Conservation (phyloP, 2,329 filamentous ascomycete genomes). For the Lasiodiplodia theobromae region DNA sequence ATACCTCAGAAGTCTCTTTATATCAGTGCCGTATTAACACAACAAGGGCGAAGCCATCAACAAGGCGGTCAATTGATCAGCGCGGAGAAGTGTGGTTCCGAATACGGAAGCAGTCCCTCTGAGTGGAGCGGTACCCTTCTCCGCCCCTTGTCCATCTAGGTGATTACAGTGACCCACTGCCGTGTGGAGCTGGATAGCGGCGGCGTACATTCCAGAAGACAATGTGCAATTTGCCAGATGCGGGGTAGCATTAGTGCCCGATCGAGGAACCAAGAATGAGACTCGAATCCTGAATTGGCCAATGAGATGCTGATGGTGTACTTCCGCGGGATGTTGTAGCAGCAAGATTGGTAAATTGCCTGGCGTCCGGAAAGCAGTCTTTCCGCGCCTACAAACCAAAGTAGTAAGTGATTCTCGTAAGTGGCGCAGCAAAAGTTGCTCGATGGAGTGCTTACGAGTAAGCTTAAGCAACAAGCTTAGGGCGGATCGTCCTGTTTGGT, state of each 20-base stretch:
- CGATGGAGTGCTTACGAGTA: neutral
- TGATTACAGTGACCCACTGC: neutral
- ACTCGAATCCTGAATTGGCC: neutral
- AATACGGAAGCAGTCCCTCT: neutral
- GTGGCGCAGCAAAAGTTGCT: neutral
- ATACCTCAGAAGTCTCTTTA: neutral
- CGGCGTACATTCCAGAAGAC: neutral
- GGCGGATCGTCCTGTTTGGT: neutral
- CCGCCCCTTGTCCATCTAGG: neutral
- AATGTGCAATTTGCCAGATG: neutral
- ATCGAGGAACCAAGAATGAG: neutral
- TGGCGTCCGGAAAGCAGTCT: conserved; percentile 13
- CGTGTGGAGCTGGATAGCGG: neutral
- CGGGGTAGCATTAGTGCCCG: neutral
- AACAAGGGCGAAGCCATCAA: too few relatives aligned
- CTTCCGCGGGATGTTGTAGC: neutral
- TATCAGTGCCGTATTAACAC: neutral
- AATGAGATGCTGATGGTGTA: neutral
- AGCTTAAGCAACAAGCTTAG: conserved; percentile 22
- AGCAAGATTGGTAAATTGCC: neutral
- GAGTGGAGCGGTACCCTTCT: neutral
- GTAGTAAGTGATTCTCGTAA: neutral
- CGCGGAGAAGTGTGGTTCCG: conserved; percentile 10
- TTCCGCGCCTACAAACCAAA: conserved; percentile 8
- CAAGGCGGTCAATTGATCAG: neutral